phyloP scores from a whole-genome alignment of 1,284 basidiomycete genomes.

The Hemileia vastatrix region DNA sequence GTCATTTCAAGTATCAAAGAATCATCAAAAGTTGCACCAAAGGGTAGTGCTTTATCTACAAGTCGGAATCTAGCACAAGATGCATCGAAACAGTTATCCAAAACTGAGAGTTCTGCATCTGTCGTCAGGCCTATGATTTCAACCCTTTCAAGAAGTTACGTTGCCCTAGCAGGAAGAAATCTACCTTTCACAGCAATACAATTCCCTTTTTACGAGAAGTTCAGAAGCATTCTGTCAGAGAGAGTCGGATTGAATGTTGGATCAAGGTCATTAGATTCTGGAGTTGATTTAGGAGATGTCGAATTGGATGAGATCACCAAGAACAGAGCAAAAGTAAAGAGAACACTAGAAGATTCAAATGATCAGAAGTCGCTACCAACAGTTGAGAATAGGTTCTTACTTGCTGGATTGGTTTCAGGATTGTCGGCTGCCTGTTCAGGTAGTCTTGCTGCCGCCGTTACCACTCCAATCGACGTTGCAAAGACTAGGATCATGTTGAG shows the following conservation, averaged over 20 bases:
- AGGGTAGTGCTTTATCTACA: neutral
- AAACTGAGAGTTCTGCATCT: too few relatives aligned
- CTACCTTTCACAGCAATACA: slow-evolving; percentile 39
- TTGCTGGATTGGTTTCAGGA: neutral
- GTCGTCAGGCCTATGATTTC: too few relatives aligned
- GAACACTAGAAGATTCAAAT: neutral
- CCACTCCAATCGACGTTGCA: slow-evolving; percentile 93
- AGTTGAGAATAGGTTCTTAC: neutral
- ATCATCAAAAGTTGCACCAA: neutral
- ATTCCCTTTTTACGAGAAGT: slow-evolving; percentile 37
- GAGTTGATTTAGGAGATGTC: neutral
- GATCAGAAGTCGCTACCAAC: neutral
- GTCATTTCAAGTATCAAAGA: neutral
- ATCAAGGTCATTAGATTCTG: neutral
- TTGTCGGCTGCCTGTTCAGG: slow-evolving; percentile 48
- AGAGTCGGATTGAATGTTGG: slow-evolving; percentile 28
- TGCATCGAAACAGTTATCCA: too few relatives aligned
- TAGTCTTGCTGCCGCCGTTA: slow-evolving; percentile 74
- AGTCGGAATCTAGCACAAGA: neutral
- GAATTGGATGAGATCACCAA: neutral
- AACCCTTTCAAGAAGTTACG: slow-evolving; percentile 29
- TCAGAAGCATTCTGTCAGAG: slow-evolving; percentile 25
- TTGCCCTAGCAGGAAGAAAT: slow-evolving; percentile 35
- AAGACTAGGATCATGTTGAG: slow-evolving; percentile 98
- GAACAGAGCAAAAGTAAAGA: neutral